phyloP scores from a whole-genome alignment of 306 rosid species.

The Casuarina cunninghamiana region DNA sequence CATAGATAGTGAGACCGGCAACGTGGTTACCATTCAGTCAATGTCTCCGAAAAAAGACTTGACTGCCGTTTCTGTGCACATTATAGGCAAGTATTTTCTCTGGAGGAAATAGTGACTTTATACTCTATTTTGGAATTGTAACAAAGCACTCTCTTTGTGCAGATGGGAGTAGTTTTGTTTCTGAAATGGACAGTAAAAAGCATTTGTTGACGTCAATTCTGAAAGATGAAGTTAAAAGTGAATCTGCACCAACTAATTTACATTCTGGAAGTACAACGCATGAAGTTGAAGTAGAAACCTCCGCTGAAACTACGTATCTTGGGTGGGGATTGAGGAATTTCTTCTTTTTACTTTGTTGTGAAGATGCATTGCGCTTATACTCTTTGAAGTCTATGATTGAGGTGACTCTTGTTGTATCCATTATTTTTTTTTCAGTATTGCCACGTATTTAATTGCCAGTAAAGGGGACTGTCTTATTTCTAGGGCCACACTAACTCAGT shows the following conservation, averaged over 20 bases:
- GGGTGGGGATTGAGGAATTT: slow-evolving; percentile 40
- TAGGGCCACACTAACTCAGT: slow-evolving; percentile 60
- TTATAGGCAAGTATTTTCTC: slow-evolving; percentile 55
- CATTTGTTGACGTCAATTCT: slow-evolving; percentile 31
- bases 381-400: slow-evolving; percentile 53
- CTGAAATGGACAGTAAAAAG: slow-evolving; percentile 46
- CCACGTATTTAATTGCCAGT: slow-evolving; percentile 25
- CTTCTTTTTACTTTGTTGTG: slow-evolving; percentile 62
- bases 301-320: slow-evolving; percentile 34
- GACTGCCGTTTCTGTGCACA: slow-evolving; percentile 62
- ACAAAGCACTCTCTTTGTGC: slow-evolving; percentile 35
- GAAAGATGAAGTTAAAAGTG: slow-evolving; percentile 34
- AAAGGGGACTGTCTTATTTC: slow-evolving; percentile 28
- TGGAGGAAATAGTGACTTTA: slow-evolving; percentile 28
- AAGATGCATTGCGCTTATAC: slow-evolving; percentile 58
- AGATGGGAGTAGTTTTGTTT: slow-evolving; percentile 43
- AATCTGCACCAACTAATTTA: slow-evolving; percentile 30
- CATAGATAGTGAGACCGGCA: slow-evolving; percentile 54
- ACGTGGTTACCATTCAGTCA: slow-evolving; percentile 47
- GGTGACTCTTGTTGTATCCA: slow-evolving; percentile 46
- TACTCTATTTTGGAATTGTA: slow-evolving; percentile 14
- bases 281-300: slow-evolving; percentile 39
- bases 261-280: slow-evolving; percentile 46
- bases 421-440: slow-evolving; percentile 27
- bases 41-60: slow-evolving; percentile 42